phyloP scores from a whole-genome alignment of 306 rosid species.

The Dalbergia oliveri region DNA sequence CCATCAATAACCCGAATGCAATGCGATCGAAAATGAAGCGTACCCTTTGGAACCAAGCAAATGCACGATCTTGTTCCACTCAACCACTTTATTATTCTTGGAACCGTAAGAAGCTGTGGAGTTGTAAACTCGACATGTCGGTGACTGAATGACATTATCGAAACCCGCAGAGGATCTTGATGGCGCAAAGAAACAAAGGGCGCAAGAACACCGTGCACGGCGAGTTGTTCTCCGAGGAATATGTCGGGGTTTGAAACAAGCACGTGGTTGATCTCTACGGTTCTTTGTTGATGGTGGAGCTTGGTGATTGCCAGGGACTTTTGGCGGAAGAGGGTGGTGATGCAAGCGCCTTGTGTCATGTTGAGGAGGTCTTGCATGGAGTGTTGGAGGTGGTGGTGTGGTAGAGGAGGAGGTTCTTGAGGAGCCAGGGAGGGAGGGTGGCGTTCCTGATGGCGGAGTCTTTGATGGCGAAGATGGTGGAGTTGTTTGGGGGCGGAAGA shows the following conservation, averaged over 20 bases:
- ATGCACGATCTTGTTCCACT: slow-evolving; percentile 65
- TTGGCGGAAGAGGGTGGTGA: slow-evolving; percentile 56
- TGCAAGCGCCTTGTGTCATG: slow-evolving; percentile 52
- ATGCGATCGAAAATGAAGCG: slow-evolving; percentile 50
- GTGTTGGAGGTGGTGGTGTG: slow-evolving; percentile 40
- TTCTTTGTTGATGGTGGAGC: slow-evolving; percentile 33
- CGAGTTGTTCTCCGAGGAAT: slow-evolving; percentile 55
- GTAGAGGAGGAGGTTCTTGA: slow-evolving; percentile 61
- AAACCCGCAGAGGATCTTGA: slow-evolving; percentile 43
- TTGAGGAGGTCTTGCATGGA: slow-evolving; percentile 43
- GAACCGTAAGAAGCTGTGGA: not conserved
- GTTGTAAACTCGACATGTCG: slow-evolving; percentile 45
- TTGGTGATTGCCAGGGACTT: slow-evolving; percentile 60
- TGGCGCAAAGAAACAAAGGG: slow-evolving; percentile 62
- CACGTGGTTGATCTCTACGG: slow-evolving; percentile 68
- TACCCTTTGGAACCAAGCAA: slow-evolving; percentile 67
- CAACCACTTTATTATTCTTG: slow-evolving; percentile 35
- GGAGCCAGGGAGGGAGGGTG: slow-evolving; percentile 65
- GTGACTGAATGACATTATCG: slow-evolving; percentile 47
- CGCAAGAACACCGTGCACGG: slow-evolving; percentile 71
- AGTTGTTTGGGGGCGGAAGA: slow-evolving; percentile 56
- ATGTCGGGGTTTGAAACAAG: slow-evolving; percentile 67
- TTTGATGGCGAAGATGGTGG: slow-evolving; percentile 54
- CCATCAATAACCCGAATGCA: slow-evolving; percentile 69
- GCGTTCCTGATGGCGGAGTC: slow-evolving; percentile 51